phyloP scores from a whole-genome alignment of 2,329 filamentous ascomycete species.

The Passalora sequoiae region DNA sequence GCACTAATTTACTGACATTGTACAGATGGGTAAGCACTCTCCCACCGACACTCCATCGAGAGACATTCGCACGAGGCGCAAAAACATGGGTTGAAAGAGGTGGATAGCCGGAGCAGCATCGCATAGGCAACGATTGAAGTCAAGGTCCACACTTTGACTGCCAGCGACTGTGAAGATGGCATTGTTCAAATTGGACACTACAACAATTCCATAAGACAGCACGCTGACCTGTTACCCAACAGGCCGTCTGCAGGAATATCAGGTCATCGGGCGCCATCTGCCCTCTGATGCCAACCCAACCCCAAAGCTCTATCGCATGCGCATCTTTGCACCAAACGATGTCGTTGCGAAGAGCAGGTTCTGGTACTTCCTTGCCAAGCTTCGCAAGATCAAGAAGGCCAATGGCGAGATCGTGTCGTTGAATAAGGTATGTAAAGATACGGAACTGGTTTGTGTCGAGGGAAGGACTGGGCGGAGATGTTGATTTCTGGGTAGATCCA shows the following conservation, averaged over 20 bases:
- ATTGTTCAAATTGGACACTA: constrained; percentile 5
- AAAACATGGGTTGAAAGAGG: constrained; percentile 26
- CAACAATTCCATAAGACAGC: constrained; percentile 30
- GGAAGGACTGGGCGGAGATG: background rate
- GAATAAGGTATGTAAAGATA: constrained; percentile 72
- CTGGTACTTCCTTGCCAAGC: constrained; percentile 99
- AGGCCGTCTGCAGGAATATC: constrained; percentile 99
- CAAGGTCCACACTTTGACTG: background rate
- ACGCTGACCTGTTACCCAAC: constrained; percentile 36
- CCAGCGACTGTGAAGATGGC: constrained; percentile 7
- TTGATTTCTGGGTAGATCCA: constrained; percentile 59
- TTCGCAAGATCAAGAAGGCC: constrained; percentile 99
- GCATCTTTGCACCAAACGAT: constrained; percentile 96
- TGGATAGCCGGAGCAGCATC: constrained; percentile 13
- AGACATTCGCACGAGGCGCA: constrained; percentile 11
- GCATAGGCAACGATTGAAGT: background rate
- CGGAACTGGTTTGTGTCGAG: background rate
- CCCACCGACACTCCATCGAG: constrained; percentile 17
- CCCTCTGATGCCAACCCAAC: constrained; percentile 95
- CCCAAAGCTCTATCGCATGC: constrained; percentile 99
- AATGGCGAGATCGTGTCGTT: constrained; percentile 98
- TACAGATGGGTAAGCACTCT: constrained; percentile 57
- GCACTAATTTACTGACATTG: constrained; percentile 27
- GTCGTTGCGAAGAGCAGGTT: constrained; percentile 99
- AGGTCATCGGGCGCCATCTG: constrained; percentile 99